Percentiles rank a stretch among this genome's conserved stretches.
These are phyloP conservation scores for Ceratocystis cubensis DNA, from an alignment of 2,329 filamentous ascomycete species.

Conservation along the genomic window DNA sequence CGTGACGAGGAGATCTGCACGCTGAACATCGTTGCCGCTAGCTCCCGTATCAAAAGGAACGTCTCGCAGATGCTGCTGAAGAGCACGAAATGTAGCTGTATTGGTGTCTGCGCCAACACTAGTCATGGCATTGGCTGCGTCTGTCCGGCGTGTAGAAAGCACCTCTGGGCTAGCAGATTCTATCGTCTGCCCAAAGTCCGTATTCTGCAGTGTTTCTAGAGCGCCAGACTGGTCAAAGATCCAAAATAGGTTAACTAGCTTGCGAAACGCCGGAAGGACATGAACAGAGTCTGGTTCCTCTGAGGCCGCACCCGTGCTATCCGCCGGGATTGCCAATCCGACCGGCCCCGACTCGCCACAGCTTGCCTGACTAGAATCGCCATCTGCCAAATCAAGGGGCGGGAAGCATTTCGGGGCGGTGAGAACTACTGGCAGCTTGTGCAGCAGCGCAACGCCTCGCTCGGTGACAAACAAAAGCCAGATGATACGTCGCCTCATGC, in stretches of 20 bases:
- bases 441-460: slow-evolving; percentile 37
- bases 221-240: slow-evolving; percentile 38
- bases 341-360: slow-evolving; percentile 14
- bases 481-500: slow-evolving; percentile 35
- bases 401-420: slow-evolving; percentile 30
- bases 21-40: slow-evolving; percentile 36
- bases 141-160: slow-evolving; percentile 23
- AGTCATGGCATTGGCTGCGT: slow-evolving; percentile 25
- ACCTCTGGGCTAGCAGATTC: neutral
- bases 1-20: slow-evolving; percentile 38
- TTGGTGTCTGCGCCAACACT: neutral
- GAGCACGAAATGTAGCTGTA: slow-evolving; percentile 26
- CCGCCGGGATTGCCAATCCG: neutral
- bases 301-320: neutral
- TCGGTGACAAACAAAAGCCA: slow-evolving; percentile 41
- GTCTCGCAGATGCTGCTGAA: slow-evolving; percentile 35
- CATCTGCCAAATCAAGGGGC: slow-evolving; percentile 23
- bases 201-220: slow-evolving; percentile 35
- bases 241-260: slow-evolving; percentile 38
- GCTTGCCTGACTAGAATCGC: neutral
- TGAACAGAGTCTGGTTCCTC: slow-evolving; percentile 28
- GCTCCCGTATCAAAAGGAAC: slow-evolving; percentile 28
- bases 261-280: slow-evolving; percentile 38
- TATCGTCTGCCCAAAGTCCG: slow-evolving; percentile 26
- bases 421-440: slow-evolving; percentile 37